Base-by-base conservation (phyloP, 2,329 filamentous ascomycete species). In the Sarocladium kiliense region DNA sequence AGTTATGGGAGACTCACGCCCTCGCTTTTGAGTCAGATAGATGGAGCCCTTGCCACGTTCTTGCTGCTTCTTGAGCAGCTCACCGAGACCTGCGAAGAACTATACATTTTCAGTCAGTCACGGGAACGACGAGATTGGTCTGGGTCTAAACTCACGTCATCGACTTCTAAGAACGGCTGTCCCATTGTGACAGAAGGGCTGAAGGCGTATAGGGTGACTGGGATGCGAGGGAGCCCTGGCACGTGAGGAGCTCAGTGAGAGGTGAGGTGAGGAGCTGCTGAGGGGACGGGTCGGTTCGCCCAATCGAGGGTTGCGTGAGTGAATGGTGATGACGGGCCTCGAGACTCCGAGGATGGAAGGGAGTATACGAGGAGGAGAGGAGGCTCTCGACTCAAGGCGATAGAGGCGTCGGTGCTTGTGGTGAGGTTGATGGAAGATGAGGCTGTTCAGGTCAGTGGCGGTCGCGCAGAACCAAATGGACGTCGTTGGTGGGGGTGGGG, bases 21-120 rank as follows among this genome's bases (percentile, higher is more conserved):
- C 50, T 72, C 88, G 80, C 68, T 93, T 93, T 67, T 95, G 89
- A 53, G 82, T 86, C 57, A 95, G 76, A 69, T 82, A 86, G 61
- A 95, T 77, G 53, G 85, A 84, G 63, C 88, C 88, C 70, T 91
- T 86, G 63, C 87, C 81, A 68, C 85, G 85, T 64, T 81, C 77
- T 65, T 86, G 86, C 58, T 81, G 81, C 60, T 78, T 70, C 58
- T 82, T 77, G 72, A 94, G 88, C 60, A 93, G 83, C 64, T 84
- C 77, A 53, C 76, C 74, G 60, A 93, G 79, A 65, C 80, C 79
- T 59, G 75, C 72, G 73, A 93, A 91, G 79, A 93, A 93, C 88
- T 92, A 64, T 10, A 57, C 34, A 19, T n/a, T 26, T 16, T 18
- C 3, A 16, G 36, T 58, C 39, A 58, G 51, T 53, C 9, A 5